Evolutionary conservation across 2,329 filamentous ascomycete genomes (phyloP).

Genomic region (Cladosporium cucumerinum): DNA sequence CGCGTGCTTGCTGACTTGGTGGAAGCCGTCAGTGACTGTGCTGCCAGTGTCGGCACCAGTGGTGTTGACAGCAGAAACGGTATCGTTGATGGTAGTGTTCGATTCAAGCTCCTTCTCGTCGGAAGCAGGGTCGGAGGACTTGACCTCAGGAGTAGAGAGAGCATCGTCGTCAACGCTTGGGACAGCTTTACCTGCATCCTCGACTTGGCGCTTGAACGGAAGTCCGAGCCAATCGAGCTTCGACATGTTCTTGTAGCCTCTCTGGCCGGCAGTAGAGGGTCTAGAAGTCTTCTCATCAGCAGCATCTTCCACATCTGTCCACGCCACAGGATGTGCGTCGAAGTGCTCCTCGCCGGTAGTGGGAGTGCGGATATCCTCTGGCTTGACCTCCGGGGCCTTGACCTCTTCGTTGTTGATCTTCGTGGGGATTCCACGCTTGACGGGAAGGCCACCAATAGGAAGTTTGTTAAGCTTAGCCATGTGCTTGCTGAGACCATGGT

Average conservation of each 20-base stretch:
- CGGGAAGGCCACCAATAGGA: constrained; percentile 2
- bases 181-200: neutral
- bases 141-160: neutral
- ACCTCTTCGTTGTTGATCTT: neutral
- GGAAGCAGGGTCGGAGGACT: neutral
- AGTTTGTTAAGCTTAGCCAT: constrained; percentile 6
- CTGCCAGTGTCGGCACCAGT: neutral
- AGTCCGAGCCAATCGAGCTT: neutral
- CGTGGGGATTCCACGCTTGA: neutral
- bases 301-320: neutral
- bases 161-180: neutral
- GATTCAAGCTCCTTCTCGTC: neutral
- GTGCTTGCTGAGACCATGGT: constrained; percentile 11
- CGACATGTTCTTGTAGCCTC: neutral
- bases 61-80: neutral
- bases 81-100: neutral
- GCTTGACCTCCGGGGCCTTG: neutral
- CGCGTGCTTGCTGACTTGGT: neutral
- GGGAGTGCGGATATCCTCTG: neutral
- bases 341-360: neutral
- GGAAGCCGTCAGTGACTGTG: neutral
- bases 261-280: neutral
- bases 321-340: neutral
- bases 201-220: neutral
- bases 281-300: neutral